phyloP scores from a whole-genome alignment of 305 asterid genomes.

The Fraxinus greggii region DNA sequence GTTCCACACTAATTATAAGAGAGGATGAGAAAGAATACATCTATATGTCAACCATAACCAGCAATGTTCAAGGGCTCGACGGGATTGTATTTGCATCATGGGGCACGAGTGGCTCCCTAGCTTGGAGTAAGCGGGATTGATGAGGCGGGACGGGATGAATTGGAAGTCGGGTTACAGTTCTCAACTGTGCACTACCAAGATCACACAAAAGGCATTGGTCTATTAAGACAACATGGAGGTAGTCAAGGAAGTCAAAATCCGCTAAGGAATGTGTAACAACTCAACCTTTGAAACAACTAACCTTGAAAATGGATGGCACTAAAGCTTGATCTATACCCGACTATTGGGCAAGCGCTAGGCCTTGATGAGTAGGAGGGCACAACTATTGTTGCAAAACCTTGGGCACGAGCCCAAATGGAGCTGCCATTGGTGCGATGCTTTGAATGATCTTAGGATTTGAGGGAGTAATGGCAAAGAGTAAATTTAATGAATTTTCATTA shows the following conservation, averaged over 20 bases:
- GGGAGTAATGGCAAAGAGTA: neutral
- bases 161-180: neutral
- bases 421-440: neutral
- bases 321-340: conserved; percentile 26
- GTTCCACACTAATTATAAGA: neutral
- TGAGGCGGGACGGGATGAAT: too few relatives aligned
- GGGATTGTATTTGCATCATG: neutral
- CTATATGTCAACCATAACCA: neutral
- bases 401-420: neutral
- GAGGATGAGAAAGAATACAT: neutral
- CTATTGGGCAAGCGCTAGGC: neutral
- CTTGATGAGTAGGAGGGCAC: neutral
- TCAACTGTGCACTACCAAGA: neutral
- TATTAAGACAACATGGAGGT: conserved; percentile 6
- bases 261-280: conserved; percentile 25
- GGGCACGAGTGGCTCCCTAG: neutral
- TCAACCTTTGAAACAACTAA: conserved; percentile 32
- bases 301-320: conserved; percentile 31
- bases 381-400: neutral
- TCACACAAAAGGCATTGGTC: conserved; percentile 23
- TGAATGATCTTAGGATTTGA: neutral
- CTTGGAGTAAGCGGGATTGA: neutral
- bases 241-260: conserved; percentile 7
- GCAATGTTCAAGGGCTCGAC: neutral
- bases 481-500: neutral